A percentile compares a stretch with the other conserved stretches of the same genome.
phyloP scores from a whole-genome alignment of 169 alveolate genomes.

The Hepatocystis sp. region DNA sequence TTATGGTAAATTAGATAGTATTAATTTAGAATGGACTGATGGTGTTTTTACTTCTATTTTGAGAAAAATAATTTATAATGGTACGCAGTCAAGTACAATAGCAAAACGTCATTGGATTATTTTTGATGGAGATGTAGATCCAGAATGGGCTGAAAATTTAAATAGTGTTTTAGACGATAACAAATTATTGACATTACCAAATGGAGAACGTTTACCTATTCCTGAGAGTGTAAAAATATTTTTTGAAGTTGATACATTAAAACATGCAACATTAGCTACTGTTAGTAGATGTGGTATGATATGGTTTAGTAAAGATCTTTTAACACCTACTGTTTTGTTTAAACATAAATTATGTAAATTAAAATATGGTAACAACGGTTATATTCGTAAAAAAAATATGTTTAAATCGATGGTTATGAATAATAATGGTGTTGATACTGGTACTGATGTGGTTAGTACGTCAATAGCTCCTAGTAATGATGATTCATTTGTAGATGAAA shows the following conservation, averaged over 20 bases:
- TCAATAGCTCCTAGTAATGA: not conserved
- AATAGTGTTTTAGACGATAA: constrained; percentile 99
- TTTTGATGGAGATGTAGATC: constrained; percentile 99
- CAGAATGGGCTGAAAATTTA: constrained; percentile 99
- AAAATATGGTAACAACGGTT: constrained; percentile 89
- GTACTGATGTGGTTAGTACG: not conserved
- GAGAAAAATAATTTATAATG: constrained; percentile 76
- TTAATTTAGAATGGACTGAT: constrained; percentile 98
- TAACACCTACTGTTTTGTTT: constrained; percentile 80
- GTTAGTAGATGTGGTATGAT: constrained; percentile 99
- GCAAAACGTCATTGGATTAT: constrained; percentile 96
- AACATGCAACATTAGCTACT: constrained; percentile 98
- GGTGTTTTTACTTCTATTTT: constrained; percentile 97
- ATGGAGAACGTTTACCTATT: constrained; percentile 97
- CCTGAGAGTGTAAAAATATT: constrained; percentile 90
- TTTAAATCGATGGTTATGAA: constrained; percentile 19
- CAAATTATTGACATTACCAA: constrained; percentile 96
- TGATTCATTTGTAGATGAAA: too few relatives aligned
- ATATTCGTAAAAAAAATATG: constrained; percentile 61
- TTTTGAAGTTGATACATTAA: constrained; percentile 95
- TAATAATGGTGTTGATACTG: not conserved
- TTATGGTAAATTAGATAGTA: constrained; percentile 95
- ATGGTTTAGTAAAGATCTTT: constrained; percentile 95
- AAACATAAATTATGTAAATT: constrained; percentile 90
- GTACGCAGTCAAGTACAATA: constrained; percentile 73